Percentiles rank a stretch among this genome's conserved stretches.
These are phyloP conservation scores for Moesziomyces globuligerus DNA, from an alignment of 1,284 basidiomycete genomes.

Conservation along the genomic window DNA sequence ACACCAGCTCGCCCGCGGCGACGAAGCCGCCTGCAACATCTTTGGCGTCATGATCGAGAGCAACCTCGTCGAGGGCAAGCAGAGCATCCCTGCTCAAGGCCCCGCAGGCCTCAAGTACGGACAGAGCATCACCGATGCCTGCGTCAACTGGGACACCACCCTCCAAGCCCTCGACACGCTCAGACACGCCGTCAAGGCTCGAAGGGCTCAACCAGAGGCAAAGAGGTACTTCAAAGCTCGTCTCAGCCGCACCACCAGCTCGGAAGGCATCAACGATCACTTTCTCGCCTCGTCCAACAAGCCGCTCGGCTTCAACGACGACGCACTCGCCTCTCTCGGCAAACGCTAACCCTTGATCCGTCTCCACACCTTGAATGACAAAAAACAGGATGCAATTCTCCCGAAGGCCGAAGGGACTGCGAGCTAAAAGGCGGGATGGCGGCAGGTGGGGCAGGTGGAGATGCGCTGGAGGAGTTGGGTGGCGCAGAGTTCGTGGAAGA, in stretches of 20 bases:
- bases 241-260: constrained; percentile 17
- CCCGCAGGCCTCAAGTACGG: constrained; percentile 57
- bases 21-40: constrained; percentile 71
- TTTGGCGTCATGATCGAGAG: constrained; percentile 98
- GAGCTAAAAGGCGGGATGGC: constrained; percentile 24
- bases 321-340: constrained; percentile 47
- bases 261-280: constrained; percentile 45
- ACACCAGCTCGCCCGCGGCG: constrained; percentile 49
- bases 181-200: constrained; percentile 48
- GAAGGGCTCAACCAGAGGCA: constrained; percentile 31
- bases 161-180: constrained; percentile 57
- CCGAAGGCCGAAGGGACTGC: too few species aligned
- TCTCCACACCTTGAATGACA: constrained; percentile 1
- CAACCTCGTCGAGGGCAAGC: constrained; percentile 77
- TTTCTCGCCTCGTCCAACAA: constrained; percentile 13
- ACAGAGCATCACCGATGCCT: constrained; percentile 64
- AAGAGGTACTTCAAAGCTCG: constrained; percentile 33
- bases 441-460: constrained; percentile 50
- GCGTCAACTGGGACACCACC: constrained; percentile 63
- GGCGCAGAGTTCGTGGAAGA: constrained; percentile 58
- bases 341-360: constrained; percentile 15
- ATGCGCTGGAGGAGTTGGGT: constrained; percentile 25
- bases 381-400: too few species aligned
- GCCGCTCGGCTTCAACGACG: constrained; percentile 52
- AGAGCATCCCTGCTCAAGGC: constrained; percentile 56